These are phyloP conservation scores for Tetragonia tetragonoides DNA, from an alignment of 148 eudicot genomes.

Conservation along the genomic window DNA sequence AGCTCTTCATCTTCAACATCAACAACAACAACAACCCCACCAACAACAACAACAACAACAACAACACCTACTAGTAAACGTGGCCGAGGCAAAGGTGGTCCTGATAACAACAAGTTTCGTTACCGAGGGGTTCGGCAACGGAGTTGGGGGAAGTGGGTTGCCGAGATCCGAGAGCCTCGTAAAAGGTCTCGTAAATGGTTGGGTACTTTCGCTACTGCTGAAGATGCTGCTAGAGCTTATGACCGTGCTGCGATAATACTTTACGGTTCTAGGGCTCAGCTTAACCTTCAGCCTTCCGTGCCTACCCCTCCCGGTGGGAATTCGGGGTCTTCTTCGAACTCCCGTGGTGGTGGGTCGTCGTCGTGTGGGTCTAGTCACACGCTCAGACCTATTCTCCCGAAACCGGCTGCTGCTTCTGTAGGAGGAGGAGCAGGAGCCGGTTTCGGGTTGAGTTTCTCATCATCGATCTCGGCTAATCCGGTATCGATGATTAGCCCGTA, in stretches of 20 bases:
- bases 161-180: slow-evolving; percentile 91
- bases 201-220: slow-evolving; percentile 90
- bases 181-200: slow-evolving; percentile 81
- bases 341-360: slow-evolving; percentile 20
- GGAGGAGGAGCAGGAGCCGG: slow-evolving; percentile 11
- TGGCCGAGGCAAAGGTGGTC: slow-evolving; percentile 69
- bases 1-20: slow-evolving; percentile 23
- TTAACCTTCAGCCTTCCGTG: slow-evolving; percentile 62
- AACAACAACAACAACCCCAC: slow-evolving; percentile 19
- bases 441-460: slow-evolving; percentile 29
- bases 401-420: slow-evolving; percentile 6
- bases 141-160: slow-evolving; percentile 98
- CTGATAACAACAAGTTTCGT: slow-evolving; percentile 68
- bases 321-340: slow-evolving; percentile 15
- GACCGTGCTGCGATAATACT: slow-evolving; percentile 84
- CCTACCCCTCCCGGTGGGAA: slow-evolving; percentile 13
- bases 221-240: slow-evolving; percentile 91
- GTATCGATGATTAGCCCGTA: too few relatives aligned
- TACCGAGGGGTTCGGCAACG: slow-evolving; percentile 89
- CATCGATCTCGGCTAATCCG: too few relatives aligned
- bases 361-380: slow-evolving; percentile 44
- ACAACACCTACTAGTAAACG: slow-evolving; percentile 19
- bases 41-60: neutral
- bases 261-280: slow-evolving; percentile 78
- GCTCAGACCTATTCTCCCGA: slow-evolving; percentile 73